Conservation (phyloP, 2,329 filamentous ascomycete species). For the Dactylellina parvicollis region DNA sequence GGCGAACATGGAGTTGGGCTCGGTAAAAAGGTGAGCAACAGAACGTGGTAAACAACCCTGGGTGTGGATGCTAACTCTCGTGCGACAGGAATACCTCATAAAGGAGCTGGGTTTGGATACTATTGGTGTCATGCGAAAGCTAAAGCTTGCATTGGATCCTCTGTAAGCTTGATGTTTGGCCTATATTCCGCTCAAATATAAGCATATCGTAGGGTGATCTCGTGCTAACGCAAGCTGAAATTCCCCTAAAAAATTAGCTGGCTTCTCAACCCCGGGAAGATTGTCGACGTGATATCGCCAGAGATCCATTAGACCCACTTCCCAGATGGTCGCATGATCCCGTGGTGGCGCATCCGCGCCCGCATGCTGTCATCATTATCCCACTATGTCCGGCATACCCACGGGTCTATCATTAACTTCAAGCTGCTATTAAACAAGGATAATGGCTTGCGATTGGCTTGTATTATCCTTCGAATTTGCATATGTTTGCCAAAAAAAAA, state of each 20-base stretch:
- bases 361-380: not conserved
- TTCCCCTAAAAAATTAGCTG: conserved; percentile 65
- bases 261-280: conserved; percentile 93
- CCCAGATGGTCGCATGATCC: conserved; percentile 24
- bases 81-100: conserved; percentile 69
- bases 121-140: conserved; percentile 81
- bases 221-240: conserved; percentile 20
- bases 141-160: conserved; percentile 85
- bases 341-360: conserved; percentile 2
- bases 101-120: conserved; percentile 84
- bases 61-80: not conserved
- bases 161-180: conserved; percentile 56
- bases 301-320: conserved; percentile 35
- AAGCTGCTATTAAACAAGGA: conserved; percentile 4
- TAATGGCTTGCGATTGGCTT: not conserved
- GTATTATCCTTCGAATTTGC: not conserved
- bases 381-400: too few species aligned
- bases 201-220: conserved; percentile 2
- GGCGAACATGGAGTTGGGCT: conserved; percentile 88
- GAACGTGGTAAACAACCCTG: conserved; percentile 3
- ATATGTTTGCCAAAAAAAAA: not conserved
- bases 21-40: conserved; percentile 73
- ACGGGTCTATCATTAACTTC: not conserved
- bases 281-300: conserved; percentile 72
- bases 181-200: not conserved